Evolutionary conservation across 2,329 filamentous ascomycete genomes (phyloP), one percentile per base, ranked within the genome.

Genomic region (Pochonia chlamydosporia): DNA sequence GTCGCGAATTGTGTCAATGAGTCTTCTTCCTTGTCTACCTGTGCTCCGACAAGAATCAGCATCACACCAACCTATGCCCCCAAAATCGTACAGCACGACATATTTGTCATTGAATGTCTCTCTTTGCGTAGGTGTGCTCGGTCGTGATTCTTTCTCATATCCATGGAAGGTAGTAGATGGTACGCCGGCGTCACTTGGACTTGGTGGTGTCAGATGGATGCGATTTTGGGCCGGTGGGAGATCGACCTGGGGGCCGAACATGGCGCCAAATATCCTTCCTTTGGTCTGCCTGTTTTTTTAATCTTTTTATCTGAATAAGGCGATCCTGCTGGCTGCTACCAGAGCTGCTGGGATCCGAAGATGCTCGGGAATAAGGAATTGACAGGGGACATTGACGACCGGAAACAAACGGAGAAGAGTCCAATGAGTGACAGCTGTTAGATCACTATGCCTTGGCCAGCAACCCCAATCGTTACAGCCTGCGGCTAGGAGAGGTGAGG

Each of bases 41-140:
- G 9, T 20, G 11, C 31, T 11, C 13, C 10, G 30, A 18, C 16
- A 14, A 2, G 24, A 18, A 16, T 2, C 3, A n/a, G n/a, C n/a
- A 36, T 9, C 8, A 10, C 16, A 16, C 20, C n/a, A n/a, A 70
- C 68, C 65, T 37, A 61, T 50, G 16, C 60, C 55, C 7, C 51
- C 54, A 40, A 68, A 70, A 48, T 70, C 66, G 36, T 67, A 70
- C 30, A 61, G 47, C 18, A 70, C 59, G 52, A 70, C 67, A 55
- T 70, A 70, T 50, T 69, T 51, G 23, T 51, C 49, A 23, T 49
- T 51, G 26, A 41, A 39, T 11, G 43, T 37, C 43, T 40, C 16
- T 8, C 23, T 23, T 14, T 23, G 10, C 7, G 43, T 24, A 10
- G 28, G 31, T 5, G 43, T 36, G 4, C 14, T 13, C 18, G 43